Evolutionary conservation across 345 rosid genomes (phyloP).

Genomic region (Gossypium mustelinum): DNA sequence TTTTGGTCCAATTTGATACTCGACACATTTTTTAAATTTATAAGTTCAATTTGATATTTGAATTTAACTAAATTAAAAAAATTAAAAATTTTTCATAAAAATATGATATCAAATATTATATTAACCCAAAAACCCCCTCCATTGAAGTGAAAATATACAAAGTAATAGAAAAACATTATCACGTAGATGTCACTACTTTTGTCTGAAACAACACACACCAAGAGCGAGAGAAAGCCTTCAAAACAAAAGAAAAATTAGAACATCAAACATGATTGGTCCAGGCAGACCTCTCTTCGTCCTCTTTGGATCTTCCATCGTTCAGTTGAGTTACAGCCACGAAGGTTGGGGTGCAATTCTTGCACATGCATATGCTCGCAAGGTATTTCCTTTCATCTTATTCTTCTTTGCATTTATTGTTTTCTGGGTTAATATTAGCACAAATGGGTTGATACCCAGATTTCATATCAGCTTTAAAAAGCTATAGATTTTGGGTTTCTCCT

Average conservation of each 20-base stretch:
- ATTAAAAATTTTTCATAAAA: no score
- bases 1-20: no score
- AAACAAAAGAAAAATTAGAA: background rate
- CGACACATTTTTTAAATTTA: accelerated
- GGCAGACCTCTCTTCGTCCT: conserved; percentile 77
- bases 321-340: conserved; percentile 50
- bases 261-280: conserved; percentile 68
- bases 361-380: conserved; percentile 75
- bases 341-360: conserved; percentile 90
- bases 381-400: background rate
- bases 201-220: background rate
- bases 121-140: no score
- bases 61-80: no score
- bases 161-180: no score
- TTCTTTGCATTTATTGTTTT: background rate
- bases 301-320: conserved; percentile 95
- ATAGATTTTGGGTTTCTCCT: background rate
- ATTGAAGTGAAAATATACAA: no score
- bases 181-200: background rate
- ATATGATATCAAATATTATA: no score
- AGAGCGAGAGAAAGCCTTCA: no score
- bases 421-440: background rate
- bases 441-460: background rate
- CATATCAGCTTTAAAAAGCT: background rate
- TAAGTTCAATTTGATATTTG: no score